phyloP scores from a whole-genome alignment of 1,284 basidiomycete species.

The Irpex sp. region DNA sequence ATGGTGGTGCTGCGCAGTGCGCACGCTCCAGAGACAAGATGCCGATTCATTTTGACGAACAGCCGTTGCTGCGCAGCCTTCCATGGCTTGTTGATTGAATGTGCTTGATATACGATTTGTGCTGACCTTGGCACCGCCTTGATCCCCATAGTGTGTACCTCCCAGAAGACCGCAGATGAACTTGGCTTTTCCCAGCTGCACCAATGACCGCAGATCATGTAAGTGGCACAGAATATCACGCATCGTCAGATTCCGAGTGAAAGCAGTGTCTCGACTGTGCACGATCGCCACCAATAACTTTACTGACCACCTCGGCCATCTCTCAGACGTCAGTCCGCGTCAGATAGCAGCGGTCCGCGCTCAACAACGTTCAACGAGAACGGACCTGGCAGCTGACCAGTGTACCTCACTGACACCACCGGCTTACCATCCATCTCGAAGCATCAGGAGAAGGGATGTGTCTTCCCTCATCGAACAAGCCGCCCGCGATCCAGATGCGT shows the following conservation, averaged over 20 bases:
- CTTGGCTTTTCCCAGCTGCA: not conserved
- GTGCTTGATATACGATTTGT: not conserved
- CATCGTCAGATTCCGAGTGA: not conserved
- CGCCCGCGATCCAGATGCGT: not conserved
- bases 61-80: not conserved
- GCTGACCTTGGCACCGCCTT: not conserved
- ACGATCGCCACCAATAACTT: not conserved
- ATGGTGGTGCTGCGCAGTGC: not conserved
- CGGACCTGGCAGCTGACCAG: not conserved
- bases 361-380: too few species aligned
- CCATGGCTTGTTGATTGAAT: not conserved
- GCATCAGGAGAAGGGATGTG: not conserved
- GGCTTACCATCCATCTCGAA: not conserved
- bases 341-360: not conserved
- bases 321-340: not conserved
- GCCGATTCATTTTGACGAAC: not conserved
- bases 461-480: not conserved
- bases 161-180: not conserved
- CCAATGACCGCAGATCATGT: not conserved
- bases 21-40: not conserved
- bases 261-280: not conserved
- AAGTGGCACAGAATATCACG: not conserved
- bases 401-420: not conserved
- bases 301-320: not conserved
- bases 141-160: not conserved